Conservation (phyloP, 225 moss, liverwort and hornwort species). For the Rhytidiadelphus loreus region DNA sequence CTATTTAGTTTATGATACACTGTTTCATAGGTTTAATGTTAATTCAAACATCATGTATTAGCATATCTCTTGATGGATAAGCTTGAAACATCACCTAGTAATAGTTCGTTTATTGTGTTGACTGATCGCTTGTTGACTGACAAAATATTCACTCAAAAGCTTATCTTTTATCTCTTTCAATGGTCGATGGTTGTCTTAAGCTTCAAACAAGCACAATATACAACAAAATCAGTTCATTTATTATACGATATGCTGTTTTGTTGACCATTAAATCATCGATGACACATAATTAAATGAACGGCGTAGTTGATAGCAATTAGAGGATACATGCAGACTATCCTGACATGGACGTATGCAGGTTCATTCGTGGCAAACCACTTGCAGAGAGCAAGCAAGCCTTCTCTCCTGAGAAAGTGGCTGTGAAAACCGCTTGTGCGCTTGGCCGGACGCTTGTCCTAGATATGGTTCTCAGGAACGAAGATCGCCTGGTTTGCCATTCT, state of each 20-base stretch:
- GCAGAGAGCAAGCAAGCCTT: conserved; percentile 57
- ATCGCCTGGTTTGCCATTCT: conserved; percentile 67
- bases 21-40: too few relatives aligned
- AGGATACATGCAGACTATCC: background rate
- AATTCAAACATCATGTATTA: background rate
- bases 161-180: background rate
- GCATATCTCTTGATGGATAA: background rate
- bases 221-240: background rate
- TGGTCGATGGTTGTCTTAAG: background rate
- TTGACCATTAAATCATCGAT: background rate
- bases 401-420: conserved; percentile 39
- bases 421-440: conserved; percentile 64
- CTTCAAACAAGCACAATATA: background rate
- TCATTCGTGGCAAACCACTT: conserved; percentile 61
- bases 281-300: background rate
- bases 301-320: background rate
- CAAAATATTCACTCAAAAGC: background rate
- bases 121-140: background rate
- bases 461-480: conserved; percentile 87
- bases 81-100: background rate
- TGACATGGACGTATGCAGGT: conserved; percentile 29
- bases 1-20: background rate
- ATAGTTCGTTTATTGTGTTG: background rate
- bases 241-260: background rate
- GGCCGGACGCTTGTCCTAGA: conserved; percentile 74